Evolutionary conservation across 2,329 filamentous ascomycete genomes (phyloP), one percentile per base, ranked within the genome.

Genomic region (Hirsutella minnesotensis): DNA sequence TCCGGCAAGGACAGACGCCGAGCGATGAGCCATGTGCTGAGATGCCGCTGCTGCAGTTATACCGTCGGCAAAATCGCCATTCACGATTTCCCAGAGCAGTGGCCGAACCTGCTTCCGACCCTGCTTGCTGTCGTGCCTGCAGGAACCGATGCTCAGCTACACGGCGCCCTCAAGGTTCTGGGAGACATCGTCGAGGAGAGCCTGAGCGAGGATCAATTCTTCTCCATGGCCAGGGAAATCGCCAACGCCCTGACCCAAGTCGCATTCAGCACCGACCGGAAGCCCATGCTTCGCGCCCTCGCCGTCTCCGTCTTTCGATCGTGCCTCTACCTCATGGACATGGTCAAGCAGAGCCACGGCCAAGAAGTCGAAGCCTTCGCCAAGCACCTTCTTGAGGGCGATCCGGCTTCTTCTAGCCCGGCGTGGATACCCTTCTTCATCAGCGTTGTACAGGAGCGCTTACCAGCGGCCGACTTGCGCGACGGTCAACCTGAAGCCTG

Each of bases 261-360:
- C 31, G 87, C 89, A 13, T 72, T 85, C 44, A 85, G 85, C 58
- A 77, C 83, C 46, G 73, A 72, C 47, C 79, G 86, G 53, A 88
- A 86, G 57, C 73, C 83, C 9, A 78, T 79, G 46, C 70, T 95
- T 45, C 78, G 92, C 47, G 87, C 88, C 24, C 70, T 96, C 51
- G 86, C 92, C 33, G 83, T 96, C 35, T 86, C 84, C 34, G 86
- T 95, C 45, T 95, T 96, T 70, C 78, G 87, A 44, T 80, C 80
- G 39, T 95, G 87, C 64, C 94, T 98, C 60, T 88, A 96, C 59
- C 86, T 92, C 44, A 77, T 98, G 67, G 88, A 96, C 64, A 94
- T 95, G 77, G 85, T 96, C 51, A 84, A 95, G 70, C 89, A 95
- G 51, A 86, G 94, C 52, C 86, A 96, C 64, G 85, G 86, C 55